Percentiles rank a stretch among this genome's conserved stretches.
phyloP scores from a whole-genome alignment of 2,329 filamentous ascomycete species.

The Fusarium sp. region DNA sequence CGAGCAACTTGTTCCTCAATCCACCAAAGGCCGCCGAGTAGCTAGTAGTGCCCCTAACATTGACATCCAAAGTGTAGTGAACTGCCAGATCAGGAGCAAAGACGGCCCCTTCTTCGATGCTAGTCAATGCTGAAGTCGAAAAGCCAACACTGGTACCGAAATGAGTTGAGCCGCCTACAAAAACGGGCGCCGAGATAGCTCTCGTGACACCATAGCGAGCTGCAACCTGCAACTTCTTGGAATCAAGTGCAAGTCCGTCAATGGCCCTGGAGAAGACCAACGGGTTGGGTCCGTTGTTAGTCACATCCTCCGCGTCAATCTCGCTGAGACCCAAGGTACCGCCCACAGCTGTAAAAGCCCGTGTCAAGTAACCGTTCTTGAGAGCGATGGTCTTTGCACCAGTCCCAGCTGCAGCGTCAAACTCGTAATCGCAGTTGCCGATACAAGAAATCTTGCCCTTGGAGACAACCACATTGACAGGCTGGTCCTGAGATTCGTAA shows the following conservation, averaged over 20 bases:
- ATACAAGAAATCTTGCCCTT: constrained; percentile 68
- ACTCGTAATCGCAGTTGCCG: constrained; percentile 63
- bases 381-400: constrained; percentile 60
- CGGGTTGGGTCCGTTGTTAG: constrained; percentile 63
- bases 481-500: constrained; percentile 50
- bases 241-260: constrained; percentile 67
- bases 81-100: constrained; percentile 67
- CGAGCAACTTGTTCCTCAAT: constrained; percentile 66
- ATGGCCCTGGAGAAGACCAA: constrained; percentile 68
- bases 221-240: constrained; percentile 66
- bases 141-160: constrained; percentile 71
- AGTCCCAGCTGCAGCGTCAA: constrained; percentile 53
- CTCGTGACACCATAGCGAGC: constrained; percentile 68
- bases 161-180: constrained; percentile 57
- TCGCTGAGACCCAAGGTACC: constrained; percentile 71
- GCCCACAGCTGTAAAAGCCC: constrained; percentile 71
- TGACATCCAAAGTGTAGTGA: constrained; percentile 68
- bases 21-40: constrained; percentile 66
- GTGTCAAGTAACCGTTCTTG: constrained; percentile 70
- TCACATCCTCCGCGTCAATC: constrained; percentile 68
- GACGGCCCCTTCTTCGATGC: constrained; percentile 62
- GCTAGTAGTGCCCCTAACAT: constrained; percentile 57
- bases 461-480: constrained; percentile 64
- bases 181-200: constrained; percentile 68
- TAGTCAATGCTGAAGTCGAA: constrained; percentile 61